These are phyloP conservation scores for Orbilia oligospora DNA, from an alignment of 2,329 filamentous ascomycete genomes.

Conservation along the genomic window DNA sequence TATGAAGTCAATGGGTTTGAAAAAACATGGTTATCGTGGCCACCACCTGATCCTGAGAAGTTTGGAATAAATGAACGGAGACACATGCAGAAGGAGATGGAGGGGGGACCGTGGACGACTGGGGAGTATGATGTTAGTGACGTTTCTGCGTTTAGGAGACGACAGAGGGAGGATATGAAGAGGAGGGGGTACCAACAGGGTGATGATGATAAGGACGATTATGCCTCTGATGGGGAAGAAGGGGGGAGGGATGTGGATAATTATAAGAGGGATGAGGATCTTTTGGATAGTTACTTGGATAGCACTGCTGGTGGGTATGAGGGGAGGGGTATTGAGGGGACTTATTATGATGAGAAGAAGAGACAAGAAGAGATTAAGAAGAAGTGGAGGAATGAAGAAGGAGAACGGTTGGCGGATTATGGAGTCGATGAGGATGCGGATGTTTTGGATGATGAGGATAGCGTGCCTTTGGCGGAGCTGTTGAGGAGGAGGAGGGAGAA, in stretches of 20 bases:
- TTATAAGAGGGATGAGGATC: constrained; percentile 65
- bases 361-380: constrained; percentile 68
- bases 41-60: constrained; percentile 76
- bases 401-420: constrained; percentile 80
- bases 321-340: constrained; percentile 55
- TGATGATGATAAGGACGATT: constrained; percentile 56
- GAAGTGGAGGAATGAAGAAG: constrained; percentile 81
- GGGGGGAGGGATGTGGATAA: constrained; percentile 47
- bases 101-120: constrained; percentile 42
- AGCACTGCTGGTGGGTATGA: constrained; percentile 21
- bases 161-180: constrained; percentile 71
- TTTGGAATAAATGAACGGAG: constrained; percentile 65
- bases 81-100: constrained; percentile 55
- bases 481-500: constrained; percentile 71
- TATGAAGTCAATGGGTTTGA: constrained; percentile 86
- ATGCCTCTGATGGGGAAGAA: constrained; percentile 30
- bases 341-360: constrained; percentile 61
- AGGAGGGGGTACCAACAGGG: constrained; percentile 67
- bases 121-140: constrained; percentile 66
- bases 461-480: constrained; percentile 79
- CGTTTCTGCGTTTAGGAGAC: constrained; percentile 69
- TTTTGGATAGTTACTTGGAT: constrained; percentile 62
- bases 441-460: constrained; percentile 72
- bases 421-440: constrained; percentile 84
- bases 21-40: constrained; percentile 74